Conservation (phyloP, 2,329 filamentous ascomycete genomes). For the Fusarium lyarnte region DNA sequence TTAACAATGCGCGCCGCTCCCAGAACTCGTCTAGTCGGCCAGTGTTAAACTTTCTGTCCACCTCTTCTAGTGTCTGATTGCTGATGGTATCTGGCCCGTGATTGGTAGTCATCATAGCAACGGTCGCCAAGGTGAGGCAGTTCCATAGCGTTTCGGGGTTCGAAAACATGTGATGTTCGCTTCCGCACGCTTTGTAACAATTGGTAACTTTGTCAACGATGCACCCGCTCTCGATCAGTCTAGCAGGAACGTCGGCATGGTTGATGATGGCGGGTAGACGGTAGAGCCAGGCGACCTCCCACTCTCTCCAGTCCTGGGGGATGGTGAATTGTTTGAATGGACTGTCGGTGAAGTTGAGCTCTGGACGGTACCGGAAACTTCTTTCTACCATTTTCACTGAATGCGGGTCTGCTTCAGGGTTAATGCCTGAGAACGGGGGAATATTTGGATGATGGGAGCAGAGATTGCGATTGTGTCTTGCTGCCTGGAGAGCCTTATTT, state of each 20-base stretch:
- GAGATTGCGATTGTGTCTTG: accelerated
- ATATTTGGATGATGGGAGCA: accelerated
- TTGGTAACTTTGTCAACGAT: background rate
- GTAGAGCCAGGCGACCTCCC: background rate
- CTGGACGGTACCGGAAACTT: background rate
- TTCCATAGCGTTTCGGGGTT: slow-evolving; percentile 20
- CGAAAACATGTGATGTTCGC: background rate
- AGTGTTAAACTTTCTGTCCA: accelerated
- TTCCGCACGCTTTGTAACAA: background rate
- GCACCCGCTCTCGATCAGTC: background rate
- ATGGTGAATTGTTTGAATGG: background rate
- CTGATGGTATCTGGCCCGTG: background rate
- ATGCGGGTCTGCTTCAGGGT: accelerated
- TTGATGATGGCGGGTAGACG: background rate
- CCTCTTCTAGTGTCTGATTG: accelerated
- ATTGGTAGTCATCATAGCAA: background rate
- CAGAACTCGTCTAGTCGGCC: accelerated
- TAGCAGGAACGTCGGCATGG: background rate
- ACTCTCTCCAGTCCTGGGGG: background rate
- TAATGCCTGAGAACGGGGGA: accelerated
- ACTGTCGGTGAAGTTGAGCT: background rate
- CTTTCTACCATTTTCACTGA: background rate
- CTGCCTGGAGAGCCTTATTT: background rate
- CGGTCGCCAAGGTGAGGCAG: slow-evolving; percentile 5
- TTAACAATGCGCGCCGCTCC: accelerated